Evolutionary conservation across 306 rosid species (phyloP), one percentile per base, ranked within the genome.

Genomic region (Luffa acutangula): DNA sequence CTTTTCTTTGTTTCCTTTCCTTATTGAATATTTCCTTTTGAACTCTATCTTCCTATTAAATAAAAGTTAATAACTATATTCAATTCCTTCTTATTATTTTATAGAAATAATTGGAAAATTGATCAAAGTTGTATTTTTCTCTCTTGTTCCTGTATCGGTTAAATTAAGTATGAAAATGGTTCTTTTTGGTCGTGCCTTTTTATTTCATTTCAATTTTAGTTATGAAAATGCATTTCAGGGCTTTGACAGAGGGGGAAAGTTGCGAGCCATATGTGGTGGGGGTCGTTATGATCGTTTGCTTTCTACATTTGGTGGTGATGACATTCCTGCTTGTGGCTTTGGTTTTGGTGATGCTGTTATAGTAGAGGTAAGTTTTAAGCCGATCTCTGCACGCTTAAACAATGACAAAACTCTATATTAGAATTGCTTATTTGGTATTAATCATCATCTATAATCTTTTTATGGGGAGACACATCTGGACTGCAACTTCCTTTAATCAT

Each of bases 321-420:
- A 92, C 71, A 80, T 91, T 81, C 90, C 98, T 84, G 97, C 97
- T 63, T 92, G 97, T 86, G 97, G 97, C 80, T 95, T 95, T 80
- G 97, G 98, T 64, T 95, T 95, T 89, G 97, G 98, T 73, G 98
- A 95, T 86, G 98, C 98, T 49, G 98, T 95, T 75, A 86, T 95
- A 82, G 89, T 95, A 37, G 98, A 95, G 85, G 98, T 95, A 83
- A 88, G 95, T 89, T 76, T 75, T 63, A 78, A 20, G 45, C 37
- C 51, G 48, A 31, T n/a, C 12, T 54, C 18, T 56, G 31, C 41
- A 13, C 9, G 54, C 2, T n/a, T 18, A 42, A 7, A 39, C 73
- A 39, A 5, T 58, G 41, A 14, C 14, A 62, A 62, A 59, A 9
- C 31, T 59, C 62, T 59, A 49, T 12, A n/a, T 56, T 18, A 56